These are phyloP conservation scores for Heliocybe sulcata DNA, from an alignment of 1,284 basidiomycete genomes.

Conservation along the genomic window DNA sequence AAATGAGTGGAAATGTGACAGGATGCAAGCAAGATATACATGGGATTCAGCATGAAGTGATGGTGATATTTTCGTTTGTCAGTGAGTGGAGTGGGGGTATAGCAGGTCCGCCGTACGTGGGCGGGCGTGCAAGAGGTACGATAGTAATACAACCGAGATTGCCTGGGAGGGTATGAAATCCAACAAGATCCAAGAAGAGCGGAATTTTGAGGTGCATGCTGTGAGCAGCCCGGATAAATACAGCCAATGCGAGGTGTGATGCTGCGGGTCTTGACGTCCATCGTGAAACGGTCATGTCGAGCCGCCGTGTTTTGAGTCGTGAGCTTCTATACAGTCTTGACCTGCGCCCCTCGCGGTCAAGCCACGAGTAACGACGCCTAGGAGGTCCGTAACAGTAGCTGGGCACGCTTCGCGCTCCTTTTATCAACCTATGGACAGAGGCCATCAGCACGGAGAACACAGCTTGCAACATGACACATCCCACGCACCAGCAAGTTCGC, in stretches of 20 bases:
- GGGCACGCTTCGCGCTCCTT: constrained; percentile 33
- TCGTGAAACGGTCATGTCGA: not conserved
- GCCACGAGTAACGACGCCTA: no score
- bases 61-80: not conserved
- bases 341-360: no score
- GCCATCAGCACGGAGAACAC: not conserved
- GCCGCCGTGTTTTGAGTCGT: not conserved
- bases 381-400: constrained; percentile 34
- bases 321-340: no score
- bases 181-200: not conserved
- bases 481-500: constrained; percentile 65
- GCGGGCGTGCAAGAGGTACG: not conserved
- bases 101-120: not conserved
- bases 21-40: not conserved
- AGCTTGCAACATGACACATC: constrained; percentile 3
- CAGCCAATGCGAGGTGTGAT: not conserved
- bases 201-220: not conserved
- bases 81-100: not conserved
- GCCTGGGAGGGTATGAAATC: not conserved
- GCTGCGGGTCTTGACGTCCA: not conserved
- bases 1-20: not conserved
- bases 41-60: not conserved
- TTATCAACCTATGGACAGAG: constrained; percentile 31
- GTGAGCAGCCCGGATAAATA: not conserved
- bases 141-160: not conserved